Evolutionary conservation across 2,329 filamentous ascomycete genomes (phyloP).

Genomic region (Lanzia echinophila): DNA sequence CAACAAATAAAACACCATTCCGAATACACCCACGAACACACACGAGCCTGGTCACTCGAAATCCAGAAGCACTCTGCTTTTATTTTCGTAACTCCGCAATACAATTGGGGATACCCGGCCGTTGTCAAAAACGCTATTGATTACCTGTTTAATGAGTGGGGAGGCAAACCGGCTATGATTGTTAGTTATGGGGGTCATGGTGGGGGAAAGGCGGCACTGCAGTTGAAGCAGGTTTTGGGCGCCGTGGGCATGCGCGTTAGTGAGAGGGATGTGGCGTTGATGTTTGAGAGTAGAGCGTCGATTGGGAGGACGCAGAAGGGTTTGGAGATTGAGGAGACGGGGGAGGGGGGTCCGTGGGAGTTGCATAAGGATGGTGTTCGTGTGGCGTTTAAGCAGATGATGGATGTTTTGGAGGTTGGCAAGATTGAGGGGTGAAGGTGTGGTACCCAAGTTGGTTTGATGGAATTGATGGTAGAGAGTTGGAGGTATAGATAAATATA

Average conservation of each 20-base stretch:
- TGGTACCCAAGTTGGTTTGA: no score
- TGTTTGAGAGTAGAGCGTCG: not conserved
- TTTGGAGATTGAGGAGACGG: not conserved
- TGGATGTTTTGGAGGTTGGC: not conserved
- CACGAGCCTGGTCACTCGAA: constrained; percentile 32
- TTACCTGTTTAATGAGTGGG: constrained; percentile 42
- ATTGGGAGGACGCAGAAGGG: not conserved
- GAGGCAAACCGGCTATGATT: constrained; percentile 38
- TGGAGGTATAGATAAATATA: no score
- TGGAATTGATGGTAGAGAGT: no score
- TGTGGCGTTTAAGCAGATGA: not conserved
- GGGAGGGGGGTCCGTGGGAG: not conserved
- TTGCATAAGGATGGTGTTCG: not conserved
- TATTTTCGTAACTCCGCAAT: constrained; percentile 38
- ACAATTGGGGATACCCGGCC: constrained; percentile 41
- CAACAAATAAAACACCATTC: constrained; percentile 23
- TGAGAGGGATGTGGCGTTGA: not conserved
- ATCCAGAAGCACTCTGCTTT: constrained; percentile 33
- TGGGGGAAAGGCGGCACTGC: constrained; percentile 33
- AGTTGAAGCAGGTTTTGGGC: constrained; percentile 31
- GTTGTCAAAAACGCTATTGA: constrained; percentile 43
- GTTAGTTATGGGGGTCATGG: constrained; percentile 40
- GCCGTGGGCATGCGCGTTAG: constrained; percentile 14
- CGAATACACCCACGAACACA: constrained; percentile 34
- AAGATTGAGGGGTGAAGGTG: no score